phyloP scores from a whole-genome alignment of 2,329 filamentous ascomycete species.

The Dissoconium aciculare region DNA sequence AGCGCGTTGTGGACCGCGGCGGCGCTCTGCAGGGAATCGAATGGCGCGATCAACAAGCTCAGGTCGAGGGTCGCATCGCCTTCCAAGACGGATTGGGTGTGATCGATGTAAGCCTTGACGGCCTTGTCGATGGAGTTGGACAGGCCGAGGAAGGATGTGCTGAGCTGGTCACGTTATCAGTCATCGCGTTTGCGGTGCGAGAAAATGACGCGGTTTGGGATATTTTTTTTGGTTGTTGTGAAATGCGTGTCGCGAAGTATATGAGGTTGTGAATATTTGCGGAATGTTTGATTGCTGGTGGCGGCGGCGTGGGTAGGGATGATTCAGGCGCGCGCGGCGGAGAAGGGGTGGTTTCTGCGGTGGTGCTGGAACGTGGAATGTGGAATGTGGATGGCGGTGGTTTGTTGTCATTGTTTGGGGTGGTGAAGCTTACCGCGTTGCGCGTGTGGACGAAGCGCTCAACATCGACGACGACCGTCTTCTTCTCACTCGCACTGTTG shows the following conservation, averaged over 20 bases:
- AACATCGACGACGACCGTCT: slow-evolving; percentile 9
- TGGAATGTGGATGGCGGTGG: not conserved
- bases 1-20: not conserved
- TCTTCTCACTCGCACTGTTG: slow-evolving; percentile 1
- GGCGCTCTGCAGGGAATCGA: slow-evolving; percentile 14
- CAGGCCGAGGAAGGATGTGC: slow-evolving; percentile 63
- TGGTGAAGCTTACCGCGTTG: slow-evolving; percentile 11
- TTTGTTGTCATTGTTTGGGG: slow-evolving; percentile 1
- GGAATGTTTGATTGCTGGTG: too few relatives aligned
- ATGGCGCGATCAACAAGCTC: slow-evolving; percentile 18
- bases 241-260: too few relatives aligned
- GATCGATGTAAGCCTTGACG: slow-evolving; percentile 70
- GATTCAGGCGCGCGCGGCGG: slow-evolving; percentile 1
- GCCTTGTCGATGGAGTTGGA: slow-evolving; percentile 66
- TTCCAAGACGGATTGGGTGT: slow-evolving; percentile 70
- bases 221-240: too few relatives aligned
- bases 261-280: too few relatives aligned
- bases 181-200: not conserved
- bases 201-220: not conserved
- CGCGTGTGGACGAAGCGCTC: slow-evolving; percentile 13
- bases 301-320: not conserved
- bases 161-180: slow-evolving; percentile 39
- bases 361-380: not conserved
- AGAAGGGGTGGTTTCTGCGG: slow-evolving; percentile 1
- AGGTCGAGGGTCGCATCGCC: slow-evolving; percentile 21